A percentile compares a stretch with the other conserved stretches of the same genome.
phyloP scores from a whole-genome alignment of 2,329 filamentous ascomycete species.

The Aspergillus texensis region DNA sequence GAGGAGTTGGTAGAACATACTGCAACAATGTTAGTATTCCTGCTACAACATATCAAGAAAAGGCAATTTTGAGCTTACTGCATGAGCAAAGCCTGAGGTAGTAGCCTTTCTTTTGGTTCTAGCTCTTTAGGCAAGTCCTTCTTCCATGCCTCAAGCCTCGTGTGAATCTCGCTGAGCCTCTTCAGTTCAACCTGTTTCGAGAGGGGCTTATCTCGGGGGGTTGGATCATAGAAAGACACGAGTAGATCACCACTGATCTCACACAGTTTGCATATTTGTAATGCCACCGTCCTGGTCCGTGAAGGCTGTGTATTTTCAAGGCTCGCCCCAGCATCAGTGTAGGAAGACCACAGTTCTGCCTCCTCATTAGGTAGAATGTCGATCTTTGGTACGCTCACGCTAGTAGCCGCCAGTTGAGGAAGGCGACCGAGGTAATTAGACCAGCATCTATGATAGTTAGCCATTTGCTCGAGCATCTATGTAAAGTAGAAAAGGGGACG shows the following conservation, averaged over 20 bases:
- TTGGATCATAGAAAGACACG: constrained; percentile 86
- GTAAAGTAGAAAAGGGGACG: constrained; percentile 22
- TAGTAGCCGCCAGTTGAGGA: constrained; percentile 78
- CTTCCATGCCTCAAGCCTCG: constrained; percentile 86
- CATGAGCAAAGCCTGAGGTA: constrained; percentile 80
- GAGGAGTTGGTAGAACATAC: constrained; percentile 96
- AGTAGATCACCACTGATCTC: constrained; percentile 94
- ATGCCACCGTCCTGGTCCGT: constrained; percentile 76
- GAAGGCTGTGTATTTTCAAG: constrained; percentile 75
- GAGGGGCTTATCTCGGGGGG: constrained; percentile 60
- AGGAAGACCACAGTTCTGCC: constrained; percentile 80
- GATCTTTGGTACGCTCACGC: constrained; percentile 82
- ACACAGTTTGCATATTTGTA: constrained; percentile 81
- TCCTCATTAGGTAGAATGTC: constrained; percentile 92
- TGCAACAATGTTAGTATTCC: constrained; percentile 43
- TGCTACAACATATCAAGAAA: not conserved
- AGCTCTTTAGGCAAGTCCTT: constrained; percentile 81
- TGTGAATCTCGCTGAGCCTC: constrained; percentile 88
- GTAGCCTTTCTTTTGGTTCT: constrained; percentile 83
- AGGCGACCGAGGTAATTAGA: constrained; percentile 93
- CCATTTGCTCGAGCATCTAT: not conserved
- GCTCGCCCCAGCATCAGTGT: constrained; percentile 80
- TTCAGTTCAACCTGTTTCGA: constrained; percentile 85
- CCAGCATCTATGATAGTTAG: constrained; percentile 66
- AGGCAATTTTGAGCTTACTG: constrained; percentile 66